These are phyloP conservation scores for Apodospora peruviana DNA, from an alignment of 495 filamentous ascomycete species.

Conservation along the genomic window DNA sequence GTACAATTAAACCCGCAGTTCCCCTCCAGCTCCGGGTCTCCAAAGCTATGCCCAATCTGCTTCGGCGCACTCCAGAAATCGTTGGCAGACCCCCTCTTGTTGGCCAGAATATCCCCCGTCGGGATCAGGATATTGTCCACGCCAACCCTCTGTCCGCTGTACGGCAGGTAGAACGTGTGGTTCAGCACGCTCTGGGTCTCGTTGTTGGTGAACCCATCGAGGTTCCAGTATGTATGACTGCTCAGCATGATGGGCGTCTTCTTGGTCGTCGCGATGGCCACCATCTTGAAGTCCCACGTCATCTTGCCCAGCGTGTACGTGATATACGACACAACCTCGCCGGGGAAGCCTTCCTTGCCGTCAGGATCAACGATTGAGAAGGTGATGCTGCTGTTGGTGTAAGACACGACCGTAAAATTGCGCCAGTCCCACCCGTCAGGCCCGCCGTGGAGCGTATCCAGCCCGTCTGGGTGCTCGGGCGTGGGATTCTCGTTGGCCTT, in stretches of 20 bases:
- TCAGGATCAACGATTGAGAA: conserved; percentile 71
- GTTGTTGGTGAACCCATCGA: conserved; percentile 68
- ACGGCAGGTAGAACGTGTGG: conserved; percentile 67
- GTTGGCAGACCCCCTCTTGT: conserved; percentile 54
- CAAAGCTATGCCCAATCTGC: conserved; percentile 64
- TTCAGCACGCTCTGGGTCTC: conserved; percentile 61
- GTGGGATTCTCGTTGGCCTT: conserved; percentile 65
- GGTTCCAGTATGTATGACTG: conserved; percentile 77
- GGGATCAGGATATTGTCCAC: conserved; percentile 74
- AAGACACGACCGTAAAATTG: conserved; percentile 70
- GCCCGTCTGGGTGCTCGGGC: conserved; percentile 37
- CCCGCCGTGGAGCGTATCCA: conserved; percentile 78
- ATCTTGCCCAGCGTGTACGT: conserved; percentile 56
- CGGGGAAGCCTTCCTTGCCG: conserved; percentile 72
- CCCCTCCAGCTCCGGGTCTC: conserved; percentile 45
- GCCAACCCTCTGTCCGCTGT: conserved; percentile 62
- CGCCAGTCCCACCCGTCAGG: conserved; percentile 73
- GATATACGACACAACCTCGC: conserved; percentile 70
- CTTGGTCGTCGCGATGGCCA: conserved; percentile 48
- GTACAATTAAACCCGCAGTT: conserved; percentile 70
- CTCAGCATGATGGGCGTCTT: conserved; percentile 64
- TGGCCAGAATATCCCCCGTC: conserved; percentile 65
- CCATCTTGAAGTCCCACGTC: conserved; percentile 52
- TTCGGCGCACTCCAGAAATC: conserved; percentile 74
- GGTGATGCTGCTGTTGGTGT: conserved; percentile 63